Evolutionary conservation across 2,329 filamentous ascomycete genomes (phyloP).

Genomic region (Incumbomyces delicatus): DNA sequence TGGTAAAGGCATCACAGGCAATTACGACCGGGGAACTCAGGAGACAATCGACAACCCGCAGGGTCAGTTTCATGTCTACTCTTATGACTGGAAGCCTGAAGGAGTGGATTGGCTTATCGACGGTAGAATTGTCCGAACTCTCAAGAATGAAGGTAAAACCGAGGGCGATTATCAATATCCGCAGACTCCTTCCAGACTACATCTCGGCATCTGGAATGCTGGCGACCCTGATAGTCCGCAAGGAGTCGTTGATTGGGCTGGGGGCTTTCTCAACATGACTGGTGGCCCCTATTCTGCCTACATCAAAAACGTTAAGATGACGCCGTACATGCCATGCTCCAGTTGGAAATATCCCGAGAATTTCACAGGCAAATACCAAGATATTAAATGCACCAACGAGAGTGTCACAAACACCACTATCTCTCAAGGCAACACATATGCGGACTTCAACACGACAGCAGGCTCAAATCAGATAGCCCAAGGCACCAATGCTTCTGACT

Average conservation of each 20-base stretch:
- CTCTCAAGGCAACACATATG: conserved; percentile 5
- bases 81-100: conserved; percentile 85
- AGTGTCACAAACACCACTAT: conserved; percentile 9
- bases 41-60: conserved; percentile 64
- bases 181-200: conserved; percentile 80
- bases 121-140: conserved; percentile 62
- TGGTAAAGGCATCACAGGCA: conserved; percentile 73
- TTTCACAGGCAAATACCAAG: conserved; percentile 65
- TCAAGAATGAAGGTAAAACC: conserved; percentile 52
- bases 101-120: conserved; percentile 78
- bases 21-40: conserved; percentile 76
- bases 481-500: neutral
- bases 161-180: conserved; percentile 65
- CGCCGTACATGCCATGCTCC: conserved; percentile 83
- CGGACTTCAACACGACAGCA: conserved; percentile 1
- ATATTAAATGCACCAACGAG: conserved; percentile 49
- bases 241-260: conserved; percentile 81
- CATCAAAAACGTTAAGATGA: conserved; percentile 51
- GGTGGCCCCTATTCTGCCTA: conserved; percentile 63
- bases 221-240: conserved; percentile 65
- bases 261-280: conserved; percentile 56
- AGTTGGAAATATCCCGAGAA: conserved; percentile 69
- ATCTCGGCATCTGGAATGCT: conserved; percentile 93
- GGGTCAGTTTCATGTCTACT: conserved; percentile 74
- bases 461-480: neutral